A percentile compares a stretch with the other conserved stretches of the same genome.
These are phyloP conservation scores for Pseudogymnoascus sp. DNA, from an alignment of 2,329 filamentous ascomycete genomes.

Conservation along the genomic window DNA sequence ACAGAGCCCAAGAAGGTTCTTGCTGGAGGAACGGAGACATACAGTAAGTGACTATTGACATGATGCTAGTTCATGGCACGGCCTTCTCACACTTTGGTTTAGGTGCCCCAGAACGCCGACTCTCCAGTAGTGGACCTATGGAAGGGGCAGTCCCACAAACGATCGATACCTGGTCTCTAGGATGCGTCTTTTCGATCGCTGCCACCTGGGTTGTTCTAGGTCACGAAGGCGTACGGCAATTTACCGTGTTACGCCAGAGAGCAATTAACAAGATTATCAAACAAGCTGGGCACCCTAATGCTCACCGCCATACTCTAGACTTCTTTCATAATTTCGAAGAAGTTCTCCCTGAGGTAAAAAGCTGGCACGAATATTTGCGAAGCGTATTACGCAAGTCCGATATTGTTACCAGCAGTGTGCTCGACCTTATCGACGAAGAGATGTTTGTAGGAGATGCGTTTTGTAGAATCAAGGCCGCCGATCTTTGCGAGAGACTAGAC, in stretches of 20 bases:
- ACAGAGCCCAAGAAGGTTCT: not conserved
- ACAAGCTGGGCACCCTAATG: not conserved
- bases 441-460: no score
- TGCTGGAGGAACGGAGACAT: slow-evolving; percentile 29
- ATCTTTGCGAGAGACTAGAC: no score
- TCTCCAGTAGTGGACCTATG: not conserved
- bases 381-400: no score
- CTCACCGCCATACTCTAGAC: slow-evolving; percentile 10
- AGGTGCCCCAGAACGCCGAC: not conserved
- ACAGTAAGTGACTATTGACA: slow-evolving; percentile 28
- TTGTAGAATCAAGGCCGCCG: no score
- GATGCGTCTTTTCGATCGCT: slow-evolving; percentile 31
- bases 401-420: no score
- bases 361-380: no score
- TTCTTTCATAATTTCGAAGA: slow-evolving; percentile 19
- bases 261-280: slow-evolving; percentile 2
- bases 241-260: slow-evolving; percentile 16
- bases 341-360: no score
- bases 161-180: slow-evolving; percentile 34
- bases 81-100: not conserved
- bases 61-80: not conserved
- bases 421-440: no score
- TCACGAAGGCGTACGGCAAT: slow-evolving; percentile 25
- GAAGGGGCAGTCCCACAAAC: not conserved
- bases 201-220: slow-evolving; percentile 33